phyloP scores from a whole-genome alignment of 2,329 filamentous ascomycete genomes.

The Cytospora schulzeri region DNA sequence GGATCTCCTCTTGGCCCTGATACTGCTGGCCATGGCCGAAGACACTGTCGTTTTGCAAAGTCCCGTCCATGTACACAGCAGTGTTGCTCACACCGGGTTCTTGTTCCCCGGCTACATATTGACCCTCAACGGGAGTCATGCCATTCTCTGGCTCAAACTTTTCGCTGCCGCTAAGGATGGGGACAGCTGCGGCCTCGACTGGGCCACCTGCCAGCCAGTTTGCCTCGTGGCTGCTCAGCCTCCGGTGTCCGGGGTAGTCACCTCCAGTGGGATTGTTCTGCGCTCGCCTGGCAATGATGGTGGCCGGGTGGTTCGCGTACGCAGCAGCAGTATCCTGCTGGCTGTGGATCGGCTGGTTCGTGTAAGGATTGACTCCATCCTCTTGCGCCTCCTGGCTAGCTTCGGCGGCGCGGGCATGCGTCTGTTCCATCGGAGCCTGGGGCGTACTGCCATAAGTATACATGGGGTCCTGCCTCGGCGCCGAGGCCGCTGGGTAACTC shows the following conservation, averaged over 20 bases:
- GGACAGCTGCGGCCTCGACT: conserved; percentile 5
- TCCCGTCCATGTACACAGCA: conserved; percentile 13
- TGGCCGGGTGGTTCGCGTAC: conserved; percentile 21
- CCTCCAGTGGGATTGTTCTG: background rate
- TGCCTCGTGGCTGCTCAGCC: conserved; percentile 11
- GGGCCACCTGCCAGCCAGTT: conserved; percentile 1
- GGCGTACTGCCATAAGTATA: conserved; percentile 50
- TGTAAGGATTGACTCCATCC: conserved; percentile 62
- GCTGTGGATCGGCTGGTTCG: conserved; percentile 44
- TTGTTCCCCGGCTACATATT: background rate
- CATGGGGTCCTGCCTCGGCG: conserved; percentile 23
- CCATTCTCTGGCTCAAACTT: background rate
- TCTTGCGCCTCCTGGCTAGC: conserved; percentile 53
- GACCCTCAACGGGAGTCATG: background rate
- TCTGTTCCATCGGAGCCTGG: conserved; percentile 49
- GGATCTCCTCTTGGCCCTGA: conserved; percentile 2
- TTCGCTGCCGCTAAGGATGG: background rate
- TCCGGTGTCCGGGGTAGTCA: conserved; percentile 1
- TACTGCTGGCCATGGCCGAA: conserved; percentile 1
- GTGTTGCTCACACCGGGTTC: background rate
- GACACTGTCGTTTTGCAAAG: conserved; percentile 2
- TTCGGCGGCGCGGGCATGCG: conserved; percentile 53
- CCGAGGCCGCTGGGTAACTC: conserved; percentile 34
- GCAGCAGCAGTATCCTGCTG: conserved; percentile 7
- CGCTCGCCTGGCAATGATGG: conserved; percentile 3